These are phyloP conservation scores for Juglanconis sp. DNA, from an alignment of 2,329 filamentous ascomycete genomes.

Conservation along the genomic window DNA sequence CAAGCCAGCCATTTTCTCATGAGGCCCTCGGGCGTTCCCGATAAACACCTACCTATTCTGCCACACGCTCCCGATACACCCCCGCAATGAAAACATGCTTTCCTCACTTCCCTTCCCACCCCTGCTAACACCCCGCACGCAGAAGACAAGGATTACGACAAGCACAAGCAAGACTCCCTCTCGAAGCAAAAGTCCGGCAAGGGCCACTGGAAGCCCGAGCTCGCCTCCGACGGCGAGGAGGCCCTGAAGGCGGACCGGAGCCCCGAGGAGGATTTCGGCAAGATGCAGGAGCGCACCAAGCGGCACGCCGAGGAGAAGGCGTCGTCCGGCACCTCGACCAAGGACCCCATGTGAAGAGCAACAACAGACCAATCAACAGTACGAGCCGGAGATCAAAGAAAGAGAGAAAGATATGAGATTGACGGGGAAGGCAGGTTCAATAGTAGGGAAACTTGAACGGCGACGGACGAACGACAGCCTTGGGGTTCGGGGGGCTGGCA, in stretches of 20 bases:
- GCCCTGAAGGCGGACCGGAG: conserved; percentile 65
- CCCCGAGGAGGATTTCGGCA: conserved; percentile 40
- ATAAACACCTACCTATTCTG: too few species aligned
- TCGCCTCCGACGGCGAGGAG: conserved; percentile 78
- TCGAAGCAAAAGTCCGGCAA: conserved; percentile 67
- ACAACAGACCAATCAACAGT: background rate
- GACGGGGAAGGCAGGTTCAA: too few species aligned
- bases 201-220: conserved; percentile 72
- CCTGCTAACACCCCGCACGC: background rate
- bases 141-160: conserved; percentile 43
- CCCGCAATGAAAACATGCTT: background rate
- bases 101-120: background rate
- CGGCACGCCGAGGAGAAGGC: conserved; percentile 44
- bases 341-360: conserved; percentile 27
- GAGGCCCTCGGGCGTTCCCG: too few species aligned
- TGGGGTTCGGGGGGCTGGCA: too few species aligned
- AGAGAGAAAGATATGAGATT: too few species aligned
- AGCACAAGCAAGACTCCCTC: conserved; percentile 59
- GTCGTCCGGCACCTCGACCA: conserved; percentile 48
- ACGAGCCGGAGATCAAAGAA: background rate
- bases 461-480: too few species aligned
- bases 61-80: too few species aligned
- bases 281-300: conserved; percentile 60
- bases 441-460: too few species aligned
- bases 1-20: too few species aligned